Evolutionary conservation across 352 stramenopile genomes (phyloP), one percentile per base, ranked within the genome.

Genomic region (Blastocystis sp.): DNA sequence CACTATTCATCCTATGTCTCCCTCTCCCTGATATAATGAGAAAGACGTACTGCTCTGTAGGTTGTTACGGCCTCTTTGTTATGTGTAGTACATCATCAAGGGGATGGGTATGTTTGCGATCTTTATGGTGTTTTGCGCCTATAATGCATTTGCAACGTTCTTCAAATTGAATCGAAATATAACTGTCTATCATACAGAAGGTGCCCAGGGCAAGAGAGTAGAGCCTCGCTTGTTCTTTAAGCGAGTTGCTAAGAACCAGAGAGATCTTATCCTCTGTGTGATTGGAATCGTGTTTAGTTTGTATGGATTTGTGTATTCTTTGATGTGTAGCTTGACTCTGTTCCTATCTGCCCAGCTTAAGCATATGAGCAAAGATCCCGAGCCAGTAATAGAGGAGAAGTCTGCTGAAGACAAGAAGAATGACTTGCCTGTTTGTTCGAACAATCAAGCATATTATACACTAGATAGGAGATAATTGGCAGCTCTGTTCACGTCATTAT

Each of bases 81-180:
- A 41, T 34, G 39, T 68, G 13, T 84, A 84, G 73, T 54, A 39
- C 20, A 45, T 84, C 47, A 45, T 54, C 53, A 26, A 64, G 43
- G 26, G 29, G 6, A 39, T 53, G 8, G 45, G 59, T 37, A n/a
- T 26, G 3, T 68, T 68, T 66, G 9, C 62, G 37, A 66, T 84
- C 73, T 84, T 84, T 37, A 84, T 84, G 73, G 62, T 84, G 73
- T 84, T 84, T 37, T 84, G 73, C 41, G 62, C 62, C 34, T 84
- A 84, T 55, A 68, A 26, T 66, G 37, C 62, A n/a, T 37, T 84
- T 66, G 45, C 15, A 53, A 84, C 73, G n/a, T 23, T 84, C 29
- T 68, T 26, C 73, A 84, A 84, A 55, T 39, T 84, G 11, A n/a
- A 34, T 66, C 45, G 53, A 13, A 69, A 45, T n/a, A 50, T 84